A percentile compares a stretch with the other conserved stretches of the same genome.
Conservation (phyloP, 305 asterid genomes). For the Solanum hybrid region DNA sequence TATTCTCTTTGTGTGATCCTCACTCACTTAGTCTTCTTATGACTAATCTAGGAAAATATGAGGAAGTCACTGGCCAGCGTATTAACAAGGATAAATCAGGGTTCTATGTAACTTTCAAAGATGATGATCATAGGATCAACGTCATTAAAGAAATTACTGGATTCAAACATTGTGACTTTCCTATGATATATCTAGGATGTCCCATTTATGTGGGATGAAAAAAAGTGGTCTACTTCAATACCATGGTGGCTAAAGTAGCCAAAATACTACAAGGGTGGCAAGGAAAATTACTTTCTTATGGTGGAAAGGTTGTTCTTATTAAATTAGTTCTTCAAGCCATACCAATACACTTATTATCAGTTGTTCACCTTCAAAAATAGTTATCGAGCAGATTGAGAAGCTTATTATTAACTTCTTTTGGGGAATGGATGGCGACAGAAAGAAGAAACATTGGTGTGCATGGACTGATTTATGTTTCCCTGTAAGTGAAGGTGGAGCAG, state of each 20-base stretch:
- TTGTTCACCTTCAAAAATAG: neutral
- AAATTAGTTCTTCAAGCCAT: neutral
- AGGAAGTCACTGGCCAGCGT: neutral
- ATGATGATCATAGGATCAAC: neutral
- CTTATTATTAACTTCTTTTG: neutral
- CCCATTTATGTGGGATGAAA: too few relatives aligned
- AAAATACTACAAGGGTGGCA: neutral
- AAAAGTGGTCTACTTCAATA: neutral
- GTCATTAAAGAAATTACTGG: neutral
- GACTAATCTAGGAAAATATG: neutral
- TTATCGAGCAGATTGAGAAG: neutral
- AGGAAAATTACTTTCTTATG: neutral
- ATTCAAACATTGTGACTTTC: neutral
- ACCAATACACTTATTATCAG: neutral
- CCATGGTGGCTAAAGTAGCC: neutral
- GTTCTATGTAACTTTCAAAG: neutral
- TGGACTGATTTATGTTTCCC: neutral
- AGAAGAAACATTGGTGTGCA: neutral
- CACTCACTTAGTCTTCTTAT: neutral
- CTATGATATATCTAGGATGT: neutral
- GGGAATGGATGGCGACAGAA: neutral
- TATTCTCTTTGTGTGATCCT: neutral
- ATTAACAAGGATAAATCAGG: neutral
- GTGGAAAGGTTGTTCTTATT: neutral
- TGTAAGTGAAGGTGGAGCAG: neutral